Percentiles rank a stretch among this genome's conserved stretches.
These are phyloP conservation scores for Massariosphaeria phaeospora DNA, from an alignment of 495 filamentous ascomycete genomes.

Conservation along the genomic window DNA sequence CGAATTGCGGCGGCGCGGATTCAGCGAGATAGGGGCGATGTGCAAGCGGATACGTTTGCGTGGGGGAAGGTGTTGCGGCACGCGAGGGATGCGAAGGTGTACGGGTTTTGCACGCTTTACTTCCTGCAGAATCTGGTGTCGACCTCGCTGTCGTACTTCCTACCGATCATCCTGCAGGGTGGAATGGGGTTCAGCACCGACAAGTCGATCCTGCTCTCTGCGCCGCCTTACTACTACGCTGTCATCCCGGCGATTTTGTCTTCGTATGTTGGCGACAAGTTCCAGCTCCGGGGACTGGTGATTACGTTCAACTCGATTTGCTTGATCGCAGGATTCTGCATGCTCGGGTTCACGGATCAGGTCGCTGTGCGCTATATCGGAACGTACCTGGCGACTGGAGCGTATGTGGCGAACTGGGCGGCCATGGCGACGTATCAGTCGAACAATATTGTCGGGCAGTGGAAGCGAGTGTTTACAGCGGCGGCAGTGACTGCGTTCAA, in stretches of 20 bases:
- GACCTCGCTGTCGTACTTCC: conserved; percentile 58
- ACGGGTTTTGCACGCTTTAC: conserved; percentile 66
- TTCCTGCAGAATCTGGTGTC: conserved; percentile 71
- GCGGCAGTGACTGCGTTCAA: conserved; percentile 66
- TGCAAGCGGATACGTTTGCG: conserved; percentile 56
- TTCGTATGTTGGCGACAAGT: conserved; percentile 63
- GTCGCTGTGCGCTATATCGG: conserved; percentile 68
- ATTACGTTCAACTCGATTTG: conserved; percentile 70
- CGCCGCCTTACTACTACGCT: conserved; percentile 73
- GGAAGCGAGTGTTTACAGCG: conserved; percentile 69
- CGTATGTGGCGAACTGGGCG: conserved; percentile 77
- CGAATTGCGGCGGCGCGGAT: conserved; percentile 37
- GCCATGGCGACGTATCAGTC: conserved; percentile 51
- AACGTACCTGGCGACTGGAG: conserved; percentile 69
- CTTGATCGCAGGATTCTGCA: conserved; percentile 66
- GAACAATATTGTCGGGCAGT: conserved; percentile 48
- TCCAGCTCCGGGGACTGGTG: conserved; percentile 59
- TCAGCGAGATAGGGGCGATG: conserved; percentile 53
- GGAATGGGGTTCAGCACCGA: conserved; percentile 68
- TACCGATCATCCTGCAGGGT: conserved; percentile 65
- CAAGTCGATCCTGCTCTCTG: conserved; percentile 63
- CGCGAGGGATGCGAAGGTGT: conserved; percentile 64
- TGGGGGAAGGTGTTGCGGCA: conserved; percentile 55
- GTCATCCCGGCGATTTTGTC: conserved; percentile 66
- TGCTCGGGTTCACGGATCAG: conserved; percentile 66